These are phyloP conservation scores for Elaphomyces granulatus DNA, from an alignment of 495 filamentous ascomycete genomes.

Conservation along the genomic window DNA sequence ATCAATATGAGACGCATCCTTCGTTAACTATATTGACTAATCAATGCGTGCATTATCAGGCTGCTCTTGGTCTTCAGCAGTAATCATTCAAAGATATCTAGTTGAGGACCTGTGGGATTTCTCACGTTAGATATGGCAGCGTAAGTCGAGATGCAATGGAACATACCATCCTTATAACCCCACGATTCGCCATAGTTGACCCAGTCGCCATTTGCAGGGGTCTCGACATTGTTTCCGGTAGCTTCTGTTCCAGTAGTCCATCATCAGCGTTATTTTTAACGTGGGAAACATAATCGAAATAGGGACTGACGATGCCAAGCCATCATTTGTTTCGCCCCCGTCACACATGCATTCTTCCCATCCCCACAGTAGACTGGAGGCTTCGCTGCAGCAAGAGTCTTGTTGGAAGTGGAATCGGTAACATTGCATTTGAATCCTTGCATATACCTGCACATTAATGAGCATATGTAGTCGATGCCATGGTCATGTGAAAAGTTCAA, in stretches of 20 bases:
- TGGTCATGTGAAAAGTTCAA: not conserved
- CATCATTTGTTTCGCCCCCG: slow-evolving; percentile 42
- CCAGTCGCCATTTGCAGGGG: slow-evolving; percentile 7
- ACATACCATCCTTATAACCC: slow-evolving; percentile 12
- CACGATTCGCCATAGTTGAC: slow-evolving; percentile 11
- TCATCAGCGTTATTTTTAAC: not conserved
- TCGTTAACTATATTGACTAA: too few species aligned
- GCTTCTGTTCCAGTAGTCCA: slow-evolving; percentile 6
- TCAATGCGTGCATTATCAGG: too few species aligned
- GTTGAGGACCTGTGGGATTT: too few species aligned
- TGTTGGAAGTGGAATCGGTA: slow-evolving; percentile 26
- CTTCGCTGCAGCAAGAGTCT: slow-evolving; percentile 23
- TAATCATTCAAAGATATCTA: too few species aligned
- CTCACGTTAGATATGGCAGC: too few species aligned
- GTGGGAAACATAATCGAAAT: not conserved
- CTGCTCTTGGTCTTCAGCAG: too few species aligned
- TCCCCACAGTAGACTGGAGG: slow-evolving; percentile 30
- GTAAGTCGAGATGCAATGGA: too few species aligned
- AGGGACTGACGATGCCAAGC: slow-evolving; percentile 29
- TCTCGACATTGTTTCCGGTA: slow-evolving; percentile 13
- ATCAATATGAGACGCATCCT: too few species aligned
- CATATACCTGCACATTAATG: slow-evolving; percentile 38
- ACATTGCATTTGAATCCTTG: slow-evolving; percentile 40
- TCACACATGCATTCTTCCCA: slow-evolving; percentile 28
- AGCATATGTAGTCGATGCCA: not conserved